These are phyloP conservation scores for Phialophora chinensis DNA, from an alignment of 2,329 filamentous ascomycete genomes.

Conservation along the genomic window DNA sequence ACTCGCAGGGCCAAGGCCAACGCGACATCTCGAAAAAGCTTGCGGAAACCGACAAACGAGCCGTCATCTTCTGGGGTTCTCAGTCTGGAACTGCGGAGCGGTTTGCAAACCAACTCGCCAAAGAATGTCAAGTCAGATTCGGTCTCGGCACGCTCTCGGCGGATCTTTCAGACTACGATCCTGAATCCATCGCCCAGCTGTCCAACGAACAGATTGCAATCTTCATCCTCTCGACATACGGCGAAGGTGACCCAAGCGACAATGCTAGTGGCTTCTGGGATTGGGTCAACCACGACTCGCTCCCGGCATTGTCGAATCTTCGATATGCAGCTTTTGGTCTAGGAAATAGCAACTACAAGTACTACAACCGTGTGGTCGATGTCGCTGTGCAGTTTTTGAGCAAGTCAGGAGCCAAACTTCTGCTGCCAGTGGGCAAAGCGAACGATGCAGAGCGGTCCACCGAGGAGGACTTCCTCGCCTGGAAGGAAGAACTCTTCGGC, in stretches of 20 bases:
- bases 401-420: constrained; percentile 75
- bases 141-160: constrained; percentile 94
- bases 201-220: constrained; percentile 84
- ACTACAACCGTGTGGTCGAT: constrained; percentile 95
- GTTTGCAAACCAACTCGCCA: constrained; percentile 35
- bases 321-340: constrained; percentile 87
- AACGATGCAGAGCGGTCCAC: constrained; percentile 93
- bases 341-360: constrained; percentile 95
- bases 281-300: constrained; percentile 74
- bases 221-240: constrained; percentile 91
- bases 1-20: constrained; percentile 3
- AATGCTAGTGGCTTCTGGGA: constrained; percentile 90
- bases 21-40: constrained; percentile 55
- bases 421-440: constrained; percentile 83
- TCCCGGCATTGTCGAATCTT: constrained; percentile 70
- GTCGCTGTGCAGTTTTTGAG: constrained; percentile 77
- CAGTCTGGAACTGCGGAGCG: constrained; percentile 38
- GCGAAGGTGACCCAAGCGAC: constrained; percentile 93
- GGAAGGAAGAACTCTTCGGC: constrained; percentile 95
- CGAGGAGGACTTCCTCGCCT: constrained; percentile 94
- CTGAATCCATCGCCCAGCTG: constrained; percentile 79
- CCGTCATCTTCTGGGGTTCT: constrained; percentile 48
- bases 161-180: constrained; percentile 92
- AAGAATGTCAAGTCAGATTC: constrained; percentile 61
- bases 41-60: constrained; percentile 59